Percentiles rank a stretch among this genome's conserved stretches.
Evolutionary conservation across 2,329 filamentous ascomycete genomes (phyloP).

Genomic region (Alternaria sp.): DNA sequence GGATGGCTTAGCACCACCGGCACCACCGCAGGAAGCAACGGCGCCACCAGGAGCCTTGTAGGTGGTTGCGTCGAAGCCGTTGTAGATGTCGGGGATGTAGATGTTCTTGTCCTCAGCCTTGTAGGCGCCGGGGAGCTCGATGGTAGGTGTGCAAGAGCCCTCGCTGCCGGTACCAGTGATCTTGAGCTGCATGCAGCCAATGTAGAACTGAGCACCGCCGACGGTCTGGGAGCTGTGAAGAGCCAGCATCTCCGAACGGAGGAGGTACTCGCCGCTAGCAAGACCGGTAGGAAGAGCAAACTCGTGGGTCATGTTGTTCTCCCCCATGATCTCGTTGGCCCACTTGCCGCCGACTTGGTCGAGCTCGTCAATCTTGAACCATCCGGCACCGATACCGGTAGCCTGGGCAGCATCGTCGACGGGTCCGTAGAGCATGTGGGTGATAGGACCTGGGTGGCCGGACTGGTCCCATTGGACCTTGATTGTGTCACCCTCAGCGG

Average conservation of each 20-base stretch:
- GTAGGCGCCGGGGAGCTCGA: constrained; percentile 52
- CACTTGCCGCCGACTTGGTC: constrained; percentile 38
- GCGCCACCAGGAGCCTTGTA: constrained; percentile 42
- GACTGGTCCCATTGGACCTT: constrained; percentile 45
- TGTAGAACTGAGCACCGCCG: constrained; percentile 55
- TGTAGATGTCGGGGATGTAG: constrained; percentile 48
- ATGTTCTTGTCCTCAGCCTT: constrained; percentile 40
- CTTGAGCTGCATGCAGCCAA: constrained; percentile 49
- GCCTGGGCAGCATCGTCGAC: constrained; percentile 62
- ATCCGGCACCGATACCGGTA: constrained; percentile 40
- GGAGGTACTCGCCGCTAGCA: constrained; percentile 48
- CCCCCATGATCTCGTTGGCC: constrained; percentile 47
- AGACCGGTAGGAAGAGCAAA: constrained; percentile 51
- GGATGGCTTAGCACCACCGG: constrained; percentile 20
- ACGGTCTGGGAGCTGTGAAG: constrained; percentile 50
- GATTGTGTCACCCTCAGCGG: constrained; percentile 40
- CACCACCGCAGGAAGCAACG: constrained; percentile 34
- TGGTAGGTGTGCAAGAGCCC: constrained; percentile 48
- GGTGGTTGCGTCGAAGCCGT: constrained; percentile 37
- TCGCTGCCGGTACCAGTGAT: constrained; percentile 48
- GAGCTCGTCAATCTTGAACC: constrained; percentile 49
- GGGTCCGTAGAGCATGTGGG: constrained; percentile 44
- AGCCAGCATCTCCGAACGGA: constrained; percentile 56
- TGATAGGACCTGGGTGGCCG: constrained; percentile 44
- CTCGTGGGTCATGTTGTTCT: constrained; percentile 45